Base-by-base conservation (phyloP, 805 yeast genomes). In the Sugiyamaella chiloensis region DNA sequence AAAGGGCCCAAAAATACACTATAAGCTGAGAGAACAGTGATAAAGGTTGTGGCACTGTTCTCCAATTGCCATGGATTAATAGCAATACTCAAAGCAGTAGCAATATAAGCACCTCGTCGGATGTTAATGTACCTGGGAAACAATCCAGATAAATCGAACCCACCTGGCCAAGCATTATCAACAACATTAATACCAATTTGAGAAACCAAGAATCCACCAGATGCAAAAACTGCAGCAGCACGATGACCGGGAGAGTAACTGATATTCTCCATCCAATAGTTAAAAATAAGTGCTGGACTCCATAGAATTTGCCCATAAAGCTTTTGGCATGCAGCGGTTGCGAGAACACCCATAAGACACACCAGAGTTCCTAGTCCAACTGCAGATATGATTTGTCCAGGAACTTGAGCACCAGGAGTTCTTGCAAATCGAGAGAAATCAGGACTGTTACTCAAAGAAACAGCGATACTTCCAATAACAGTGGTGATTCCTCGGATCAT, bases 21-120 rank as follows among this genome's bases (percentile, higher is more conserved):
- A 7, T 34, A 34, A 8, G 1, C 70, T 60, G 58, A 66, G 71
- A 11, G 66, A 36, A 64, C 66, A 5, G 60, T 60, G 29, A 67
- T 56, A 54, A 72, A 71, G 7, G 59, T 59, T 4, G 67, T 56
- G 1, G 74, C 63, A 23, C 68, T 59, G 36, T 67, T 60, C 24
- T 64, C 60, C 24, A 72, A 60, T 30, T 60, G 60, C 77, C 77
- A 72, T 8, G 77, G 77, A 50, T 67, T 69, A 24, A 64, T 54
- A 9, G 60, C 61, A 41, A 69, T 55, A 0, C 88, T 86, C 42
- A 87, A 63, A 11, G 73, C 67, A 0, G 95, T 93, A 3, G 71
- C 61, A 19, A 66, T 52, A 39, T 76, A 85, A 61, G 95, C 95
- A n/a, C 37, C 37, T 40, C 78, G 60, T 30, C 64, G 61, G 42